Percentiles rank a stretch among this genome's conserved stretches.
Conservation (phyloP, 2,329 filamentous ascomycete genomes). For the Cladophialophora carrionii region DNA sequence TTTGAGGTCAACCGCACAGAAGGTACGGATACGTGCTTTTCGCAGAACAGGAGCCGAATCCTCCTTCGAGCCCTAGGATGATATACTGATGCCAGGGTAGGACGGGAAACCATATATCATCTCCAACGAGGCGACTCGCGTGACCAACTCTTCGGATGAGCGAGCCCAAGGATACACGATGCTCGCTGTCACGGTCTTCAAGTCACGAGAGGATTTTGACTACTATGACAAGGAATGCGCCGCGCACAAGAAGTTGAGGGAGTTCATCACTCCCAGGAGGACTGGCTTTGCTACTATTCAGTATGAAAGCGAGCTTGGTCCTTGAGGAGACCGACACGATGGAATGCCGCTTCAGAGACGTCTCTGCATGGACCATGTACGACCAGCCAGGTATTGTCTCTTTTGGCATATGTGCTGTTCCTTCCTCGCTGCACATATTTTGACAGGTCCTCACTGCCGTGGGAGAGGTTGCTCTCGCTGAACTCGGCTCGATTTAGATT, state of each 20-base stretch:
- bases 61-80: neutral
- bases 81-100: conserved; percentile 47
- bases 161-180: conserved; percentile 69
- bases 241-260: conserved; percentile 57
- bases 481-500: neutral
- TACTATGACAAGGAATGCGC: conserved; percentile 67
- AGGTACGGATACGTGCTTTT: conserved; percentile 43
- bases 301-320: conserved; percentile 42
- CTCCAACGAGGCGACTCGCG: conserved; percentile 58
- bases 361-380: neutral
- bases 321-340: neutral
- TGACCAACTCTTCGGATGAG: conserved; percentile 56
- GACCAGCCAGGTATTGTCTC: neutral
- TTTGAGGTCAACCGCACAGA: conserved; percentile 50
- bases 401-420: neutral
- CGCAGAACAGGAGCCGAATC: neutral
- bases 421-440: neutral
- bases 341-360: too few relatives aligned
- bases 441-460: neutral
- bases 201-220: conserved; percentile 67
- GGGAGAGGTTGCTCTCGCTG: neutral
- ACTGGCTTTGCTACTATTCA: conserved; percentile 47
- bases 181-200: conserved; percentile 65
- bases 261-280: conserved; percentile 41
- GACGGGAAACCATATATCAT: conserved; percentile 73